Base-by-base conservation (phyloP, 106 monocot species). In the Alisma plantagoaquatica region DNA sequence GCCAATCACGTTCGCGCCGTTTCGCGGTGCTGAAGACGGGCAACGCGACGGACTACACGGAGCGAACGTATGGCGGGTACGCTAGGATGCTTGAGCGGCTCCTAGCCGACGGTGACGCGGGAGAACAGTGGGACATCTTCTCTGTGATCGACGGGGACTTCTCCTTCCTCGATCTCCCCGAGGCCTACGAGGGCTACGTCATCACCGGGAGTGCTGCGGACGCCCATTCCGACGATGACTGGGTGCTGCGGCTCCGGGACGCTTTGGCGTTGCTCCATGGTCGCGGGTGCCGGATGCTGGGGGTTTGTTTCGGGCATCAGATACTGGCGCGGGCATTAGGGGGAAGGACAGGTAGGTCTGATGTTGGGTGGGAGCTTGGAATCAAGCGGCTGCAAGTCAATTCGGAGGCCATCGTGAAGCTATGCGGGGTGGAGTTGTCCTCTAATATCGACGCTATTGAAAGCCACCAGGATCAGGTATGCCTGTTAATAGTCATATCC, bases 301-400 rank as follows among this genome's bases (percentile, higher is more conserved):
- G 73, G 10, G 49, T 73, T 3, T 73, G 73, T 30, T 73, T 73
- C 59, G 73, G 73, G 10, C 73, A 73, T 23, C 65, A 65, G 65
- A 47, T 61, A 16, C 31, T 67, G 31, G 67, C 67, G 15, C 64
- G 72, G 8, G 64, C 72, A 6, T 65, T 72, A 11, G 72, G 72
- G 1, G 72, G 72, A 31, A 41, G 42, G 29, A 72, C 72, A 29
- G 72, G 72, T 29, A 51, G 72, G 24, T 61, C 72, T 7, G 49
- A 23, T 12, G 65, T 59, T 7, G 72, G 72, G 3, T 72, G 72
- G 72, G 72, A 72, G 59, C 21, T 72, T 3, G 72, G 72, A 19
- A 30, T 72, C 17, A 72, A 72, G 56, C 18, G 19, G 4, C 33
- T 72, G 0, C 15, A 32, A 1, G 26, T 72, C 29, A 65, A 72